These are phyloP conservation scores for Physaria fendleri DNA, from an alignment of 345 rosid genomes.

Conservation along the genomic window DNA sequence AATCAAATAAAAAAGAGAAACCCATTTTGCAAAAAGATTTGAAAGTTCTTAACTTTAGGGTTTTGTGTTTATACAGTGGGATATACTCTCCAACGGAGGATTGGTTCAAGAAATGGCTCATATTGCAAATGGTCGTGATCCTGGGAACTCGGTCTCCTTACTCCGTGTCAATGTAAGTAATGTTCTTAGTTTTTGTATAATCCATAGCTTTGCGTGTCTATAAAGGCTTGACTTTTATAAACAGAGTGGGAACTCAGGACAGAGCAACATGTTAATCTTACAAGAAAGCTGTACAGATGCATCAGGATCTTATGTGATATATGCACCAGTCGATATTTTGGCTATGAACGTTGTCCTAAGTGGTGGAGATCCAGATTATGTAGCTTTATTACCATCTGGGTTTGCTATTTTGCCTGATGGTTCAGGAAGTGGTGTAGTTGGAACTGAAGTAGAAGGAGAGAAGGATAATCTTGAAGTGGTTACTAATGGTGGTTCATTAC, in stretches of 20 bases:
- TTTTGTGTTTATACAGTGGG: conserved; percentile 53
- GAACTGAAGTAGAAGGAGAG: conserved; percentile 10
- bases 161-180: conserved; percentile 76
- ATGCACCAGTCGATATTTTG: conserved; percentile 79
- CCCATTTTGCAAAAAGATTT: background rate
- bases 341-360: conserved; percentile 82
- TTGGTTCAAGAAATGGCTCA: conserved; percentile 94
- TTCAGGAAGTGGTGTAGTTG: conserved; percentile 21
- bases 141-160: conserved; percentile 79
- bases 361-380: conserved; percentile 90
- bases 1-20: background rate
- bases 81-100: conserved; percentile 94
- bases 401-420: conserved; percentile 93
- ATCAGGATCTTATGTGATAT: conserved; percentile 83
- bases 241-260: conserved; percentile 79
- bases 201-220: no score
- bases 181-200: background rate
- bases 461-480: conserved; percentile 13
- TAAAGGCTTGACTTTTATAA: background rate
- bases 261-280: conserved; percentile 91
- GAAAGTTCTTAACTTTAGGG: background rate
- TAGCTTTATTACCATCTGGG: conserved; percentile 87
- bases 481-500: conserved; percentile 47
- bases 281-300: conserved; percentile 92
- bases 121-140: conserved; percentile 89